Conservation (phyloP, 2,329 filamentous ascomycete genomes). For the Venturia oleaginea region DNA sequence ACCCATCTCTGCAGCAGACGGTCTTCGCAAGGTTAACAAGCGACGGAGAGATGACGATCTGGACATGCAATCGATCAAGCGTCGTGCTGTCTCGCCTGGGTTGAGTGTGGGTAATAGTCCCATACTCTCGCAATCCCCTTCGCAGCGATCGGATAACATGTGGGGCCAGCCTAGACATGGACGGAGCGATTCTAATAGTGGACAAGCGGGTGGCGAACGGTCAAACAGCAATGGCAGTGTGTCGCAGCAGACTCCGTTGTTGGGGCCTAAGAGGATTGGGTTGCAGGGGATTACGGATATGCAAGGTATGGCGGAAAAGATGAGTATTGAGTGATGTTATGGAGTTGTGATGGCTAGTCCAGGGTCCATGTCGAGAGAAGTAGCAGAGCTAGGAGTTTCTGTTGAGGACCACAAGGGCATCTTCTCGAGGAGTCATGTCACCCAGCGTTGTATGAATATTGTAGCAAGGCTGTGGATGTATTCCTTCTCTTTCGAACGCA, state of each 20-base stretch:
- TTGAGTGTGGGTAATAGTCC: constrained; percentile 88
- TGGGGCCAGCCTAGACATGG: constrained; percentile 60
- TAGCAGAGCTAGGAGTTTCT: background rate
- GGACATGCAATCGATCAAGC: constrained; percentile 79
- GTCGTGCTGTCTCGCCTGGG: constrained; percentile 81
- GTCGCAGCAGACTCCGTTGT: constrained; percentile 27
- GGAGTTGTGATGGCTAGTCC: background rate
- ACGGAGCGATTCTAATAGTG: constrained; percentile 45
- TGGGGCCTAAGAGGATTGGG: constrained; percentile 39
- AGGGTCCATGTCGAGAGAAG: background rate
- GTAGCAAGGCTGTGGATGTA: background rate
- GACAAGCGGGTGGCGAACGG: constrained; percentile 27
- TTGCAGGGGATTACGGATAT: constrained; percentile 91
- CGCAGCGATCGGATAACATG: constrained; percentile 59
- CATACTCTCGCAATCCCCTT: constrained; percentile 69
- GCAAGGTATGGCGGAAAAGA: constrained; percentile 91
- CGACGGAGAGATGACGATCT: constrained; percentile 87
- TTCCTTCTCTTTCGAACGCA: background rate
- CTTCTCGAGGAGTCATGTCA: too few species aligned
- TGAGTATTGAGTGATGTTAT: constrained; percentile 71
- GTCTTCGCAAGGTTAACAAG: constrained; percentile 44
- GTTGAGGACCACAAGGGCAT: background rate
- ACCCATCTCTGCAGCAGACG: constrained; percentile 31
- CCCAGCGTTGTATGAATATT: background rate
- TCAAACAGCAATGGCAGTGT: constrained; percentile 39